phyloP scores from a whole-genome alignment of 2,329 filamentous ascomycete species.

The Diaporthe sp. region DNA sequence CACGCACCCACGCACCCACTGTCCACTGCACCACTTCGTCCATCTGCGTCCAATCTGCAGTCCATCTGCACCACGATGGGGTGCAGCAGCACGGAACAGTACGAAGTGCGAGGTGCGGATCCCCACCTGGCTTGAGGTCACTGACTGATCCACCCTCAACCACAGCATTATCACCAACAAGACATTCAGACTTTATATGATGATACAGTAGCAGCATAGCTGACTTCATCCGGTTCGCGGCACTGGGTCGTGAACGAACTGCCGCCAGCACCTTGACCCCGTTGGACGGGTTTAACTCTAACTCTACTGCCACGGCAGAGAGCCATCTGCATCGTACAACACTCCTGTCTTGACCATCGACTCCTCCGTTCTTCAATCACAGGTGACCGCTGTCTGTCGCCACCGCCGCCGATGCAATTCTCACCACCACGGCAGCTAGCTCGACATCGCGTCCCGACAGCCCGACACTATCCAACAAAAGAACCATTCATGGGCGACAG shows the following conservation, averaged over 20 bases:
- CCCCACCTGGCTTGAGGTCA: neutral
- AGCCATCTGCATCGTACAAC: neutral
- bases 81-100: neutral
- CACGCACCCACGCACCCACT: too few relatives aligned
- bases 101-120: slow-evolving; percentile 1
- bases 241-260: neutral
- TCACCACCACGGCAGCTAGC: neutral
- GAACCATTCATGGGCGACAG: neutral
- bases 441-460: neutral
- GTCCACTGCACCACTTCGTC: too few relatives aligned
- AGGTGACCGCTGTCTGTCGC: neutral
- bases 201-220: neutral
- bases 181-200: neutral
- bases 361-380: neutral
- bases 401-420: neutral
- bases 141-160: neutral
- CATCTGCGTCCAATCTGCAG: too few relatives aligned
- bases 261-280: neutral
- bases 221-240: too few relatives aligned
- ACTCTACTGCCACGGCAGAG: neutral
- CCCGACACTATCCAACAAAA: neutral
- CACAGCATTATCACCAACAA: neutral
- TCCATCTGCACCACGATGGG: slow-evolving; percentile 6
- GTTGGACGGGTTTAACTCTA: neutral
- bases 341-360: neutral